phyloP scores from a whole-genome alignment of 1,139 yeast species.

The Magnusiomyces magnusii region DNA sequence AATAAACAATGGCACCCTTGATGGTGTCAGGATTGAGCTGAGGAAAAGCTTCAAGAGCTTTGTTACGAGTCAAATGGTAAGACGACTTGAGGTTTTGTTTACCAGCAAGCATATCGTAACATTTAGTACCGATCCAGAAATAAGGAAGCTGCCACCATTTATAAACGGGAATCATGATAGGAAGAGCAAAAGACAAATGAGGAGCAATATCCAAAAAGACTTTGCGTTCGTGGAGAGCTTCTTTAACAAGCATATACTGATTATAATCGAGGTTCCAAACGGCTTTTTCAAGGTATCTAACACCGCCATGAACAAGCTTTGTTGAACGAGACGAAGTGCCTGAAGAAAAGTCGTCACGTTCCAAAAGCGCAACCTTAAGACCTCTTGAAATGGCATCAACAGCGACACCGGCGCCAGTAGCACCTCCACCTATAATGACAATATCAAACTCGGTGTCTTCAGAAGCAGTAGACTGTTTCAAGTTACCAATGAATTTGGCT shows the following conservation, averaged over 20 bases:
- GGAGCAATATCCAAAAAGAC: conserved; percentile 90
- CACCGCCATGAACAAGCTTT: conserved; percentile 97
- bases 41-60: conserved; percentile 74
- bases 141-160: conserved; percentile 96
- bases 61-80: conserved; percentile 60
- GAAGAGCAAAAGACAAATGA: conserved; percentile 77
- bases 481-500: conserved; percentile 7
- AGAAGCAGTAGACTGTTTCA: conserved; percentile 10
- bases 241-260: conserved; percentile 86
- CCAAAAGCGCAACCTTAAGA: conserved; percentile 77
- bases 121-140: conserved; percentile 84
- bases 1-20: conserved; percentile 89
- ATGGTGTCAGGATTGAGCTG: conserved; percentile 74
- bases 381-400: conserved; percentile 90
- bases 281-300: conserved; percentile 90
- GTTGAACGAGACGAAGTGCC: conserved; percentile 96
- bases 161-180: conserved; percentile 93
- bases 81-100: conserved; percentile 74
- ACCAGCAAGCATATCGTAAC: conserved; percentile 93
- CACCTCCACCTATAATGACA: conserved; percentile 90
- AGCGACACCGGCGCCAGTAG: conserved; percentile 92
- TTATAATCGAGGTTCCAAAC: conserved; percentile 78
- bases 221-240: conserved; percentile 88
- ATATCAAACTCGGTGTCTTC: conserved; percentile 53
- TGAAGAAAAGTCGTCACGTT: conserved; percentile 80